Percentiles rank a stretch among this genome's conserved stretches.
These are phyloP conservation scores for Aphanomyces cochlioides DNA, from an alignment of 352 stramenopile species.

Conservation along the genomic window DNA sequence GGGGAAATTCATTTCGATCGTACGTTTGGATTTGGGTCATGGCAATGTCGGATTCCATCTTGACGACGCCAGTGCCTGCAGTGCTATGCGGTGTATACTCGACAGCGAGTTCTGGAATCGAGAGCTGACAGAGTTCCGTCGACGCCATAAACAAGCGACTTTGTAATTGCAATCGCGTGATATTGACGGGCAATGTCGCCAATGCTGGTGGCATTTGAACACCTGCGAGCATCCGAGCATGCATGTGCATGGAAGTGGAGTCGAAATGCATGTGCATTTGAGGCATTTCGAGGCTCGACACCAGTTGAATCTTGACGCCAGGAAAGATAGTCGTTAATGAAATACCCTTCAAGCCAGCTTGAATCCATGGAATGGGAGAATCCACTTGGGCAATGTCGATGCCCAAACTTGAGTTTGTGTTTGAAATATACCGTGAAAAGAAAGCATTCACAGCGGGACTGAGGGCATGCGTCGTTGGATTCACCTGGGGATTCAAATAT, in stretches of 20 bases:
- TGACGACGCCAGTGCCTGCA: background rate
- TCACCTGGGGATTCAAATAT: constrained; percentile 12
- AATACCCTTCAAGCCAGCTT: background rate
- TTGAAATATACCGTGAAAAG: constrained; percentile 21
- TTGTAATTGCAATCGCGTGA: constrained; percentile 16
- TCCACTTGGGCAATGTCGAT: constrained; percentile 11
- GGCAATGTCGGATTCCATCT: constrained; percentile 11
- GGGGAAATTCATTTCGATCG: background rate
- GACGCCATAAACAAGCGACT: background rate
- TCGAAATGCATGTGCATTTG: constrained; percentile 16
- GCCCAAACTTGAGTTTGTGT: background rate
- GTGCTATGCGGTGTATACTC: background rate
- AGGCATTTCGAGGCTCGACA: constrained; percentile 1
- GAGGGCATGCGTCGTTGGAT: constrained; percentile 4
- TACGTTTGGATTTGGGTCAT: background rate
- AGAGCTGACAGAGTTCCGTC: constrained; percentile 1
- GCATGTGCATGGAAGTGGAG: constrained; percentile 12
- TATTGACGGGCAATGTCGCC: constrained; percentile 19
- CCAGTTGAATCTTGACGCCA: constrained; percentile 1
- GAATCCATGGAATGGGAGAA: constrained; percentile 15
- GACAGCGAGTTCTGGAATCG: constrained; percentile 10
- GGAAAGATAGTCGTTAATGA: constrained; percentile 13
- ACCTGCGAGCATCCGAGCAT: constrained; percentile 7
- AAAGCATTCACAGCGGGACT: constrained; percentile 21
- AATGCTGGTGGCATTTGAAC: constrained; percentile 19